These are phyloP conservation scores for Pisolithus sp. DNA, from an alignment of 768 basidiomycete species.

Conservation along the genomic window DNA sequence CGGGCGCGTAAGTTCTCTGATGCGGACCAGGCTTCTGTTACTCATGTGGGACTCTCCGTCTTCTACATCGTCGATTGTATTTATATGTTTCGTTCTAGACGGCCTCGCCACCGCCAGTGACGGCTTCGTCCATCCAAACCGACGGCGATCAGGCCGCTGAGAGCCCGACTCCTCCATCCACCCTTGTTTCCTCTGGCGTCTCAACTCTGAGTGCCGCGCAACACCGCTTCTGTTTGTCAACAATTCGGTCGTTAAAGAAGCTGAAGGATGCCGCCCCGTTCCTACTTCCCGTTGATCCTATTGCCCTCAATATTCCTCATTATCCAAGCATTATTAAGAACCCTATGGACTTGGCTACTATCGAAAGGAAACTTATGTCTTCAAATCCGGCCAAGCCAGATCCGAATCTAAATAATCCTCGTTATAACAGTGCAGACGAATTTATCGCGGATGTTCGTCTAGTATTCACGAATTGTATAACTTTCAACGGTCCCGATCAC, in stretches of 20 bases:
- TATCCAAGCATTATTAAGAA: slow-evolving; percentile 80
- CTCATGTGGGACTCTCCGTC: slow-evolving; percentile 50
- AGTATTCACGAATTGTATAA: slow-evolving; percentile 81
- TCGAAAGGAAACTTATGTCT: slow-evolving; percentile 79
- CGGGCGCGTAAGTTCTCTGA: slow-evolving; percentile 72
- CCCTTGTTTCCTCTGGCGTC: slow-evolving; percentile 2
- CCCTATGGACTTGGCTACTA: slow-evolving; percentile 92
- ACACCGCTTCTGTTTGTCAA: slow-evolving; percentile 71
- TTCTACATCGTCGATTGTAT: slow-evolving; percentile 50
- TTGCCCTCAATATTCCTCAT: slow-evolving; percentile 79
- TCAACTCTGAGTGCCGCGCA: slow-evolving; percentile 60
- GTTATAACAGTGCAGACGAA: slow-evolving; percentile 71
- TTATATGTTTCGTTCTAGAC: slow-evolving; percentile 52
- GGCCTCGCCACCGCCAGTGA: slow-evolving; percentile 67
- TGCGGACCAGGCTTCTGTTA: slow-evolving; percentile 64
- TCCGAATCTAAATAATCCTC: slow-evolving; percentile 60
- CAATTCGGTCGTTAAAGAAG: slow-evolving; percentile 80
- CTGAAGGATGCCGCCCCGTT: slow-evolving; percentile 79
- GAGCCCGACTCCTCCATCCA: slow-evolving; percentile 11
- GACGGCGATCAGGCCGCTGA: slow-evolving; percentile 17
- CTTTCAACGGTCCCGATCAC: slow-evolving; percentile 94
- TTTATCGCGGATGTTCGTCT: slow-evolving; percentile 81
- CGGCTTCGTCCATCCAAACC: slow-evolving; percentile 31
- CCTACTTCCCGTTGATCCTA: slow-evolving; percentile 79
- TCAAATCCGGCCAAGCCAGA: slow-evolving; percentile 80